Base-by-base conservation (phyloP, 495 filamentous ascomycete species). In the Penicillium paxilli region DNA sequence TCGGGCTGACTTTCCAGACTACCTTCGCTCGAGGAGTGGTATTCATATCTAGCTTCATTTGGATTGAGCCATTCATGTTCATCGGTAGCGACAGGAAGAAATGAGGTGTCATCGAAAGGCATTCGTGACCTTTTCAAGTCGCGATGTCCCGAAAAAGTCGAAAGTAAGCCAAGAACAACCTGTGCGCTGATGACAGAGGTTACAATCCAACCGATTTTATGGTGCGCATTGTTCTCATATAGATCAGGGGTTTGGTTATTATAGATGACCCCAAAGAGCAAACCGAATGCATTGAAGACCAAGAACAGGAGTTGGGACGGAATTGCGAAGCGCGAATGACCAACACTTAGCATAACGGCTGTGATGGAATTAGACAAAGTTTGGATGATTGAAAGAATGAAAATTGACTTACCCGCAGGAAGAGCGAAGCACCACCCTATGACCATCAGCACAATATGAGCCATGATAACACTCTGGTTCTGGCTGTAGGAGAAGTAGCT, bases 261-360 rank as follows among this genome's bases (percentile, higher is more conserved):
- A 74, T 96, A 96, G 19, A 94, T 74, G 49, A 86, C 80, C 1
- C 84, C 87, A 33, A 92, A 62, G 20, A 95, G 63, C 48, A 95
- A 58, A 35, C 88, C 91, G 14, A 87, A 58, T 3, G 76, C 85
- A 69, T 96, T 93, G 22, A 85, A 63, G 10, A 82, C 69, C 32
- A 93, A 72, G 72, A 98, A 98, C 2, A 82, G 48, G 53, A 92
- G 80, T 65, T 97, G 92, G 19, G 81, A 72, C 12, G 78, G 76
- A 1, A 93, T 75, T 1, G 85, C 84, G 55, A 87, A 83, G 21
- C 88, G 81, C 21, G 93, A 97, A 46, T 84, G 84, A 23, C 87
- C 87, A 55, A 96, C 78, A 50, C 89, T 93, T 19, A 98, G 76
- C 85, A 96, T 87, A 52, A 93, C 84, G 56, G 83, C 92, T 95